Evolutionary conservation across 2,329 filamentous ascomycete genomes (phyloP), one percentile per base, ranked within the genome.

Genomic region (Coniochaeta sp.): DNA sequence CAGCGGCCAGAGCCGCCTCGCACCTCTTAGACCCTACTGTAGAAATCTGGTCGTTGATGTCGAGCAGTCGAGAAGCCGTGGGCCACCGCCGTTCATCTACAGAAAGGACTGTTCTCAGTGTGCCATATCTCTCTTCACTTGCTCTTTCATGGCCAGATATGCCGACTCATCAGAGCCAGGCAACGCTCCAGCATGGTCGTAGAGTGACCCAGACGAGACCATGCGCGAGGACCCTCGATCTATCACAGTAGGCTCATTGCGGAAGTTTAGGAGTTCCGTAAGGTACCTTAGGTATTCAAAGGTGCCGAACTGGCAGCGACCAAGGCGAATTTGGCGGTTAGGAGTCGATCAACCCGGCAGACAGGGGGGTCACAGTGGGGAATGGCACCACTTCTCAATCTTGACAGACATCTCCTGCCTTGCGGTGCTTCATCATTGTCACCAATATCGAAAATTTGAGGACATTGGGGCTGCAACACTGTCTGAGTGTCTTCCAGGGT

Each of bases 321-420:
- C 47, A 17, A n/a, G 47, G 22, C 24, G 26, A 28, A 31, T 6
- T 28, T 28, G 47, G 24, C 47, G 22, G 66, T 65, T 68, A 24
- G 64, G 64, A 65, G 62, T 66, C 47, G 67, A 67, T 66, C 64
- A 61, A 60, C 66, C 61, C 61, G 61, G 58, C 60, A 63, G 58
- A 52, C 60, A 57, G 62, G 63, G 59, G 63, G 59, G 61, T 58
- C 47, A 47, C 59, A 59, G 72, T 73, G 72, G 72, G 68, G 68
- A 68, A 71, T 74, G 69, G 69, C 69, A 68, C 72, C 69, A 74
- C 66, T 69, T 67, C 62, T 57, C 57, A 44, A 31, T 36, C 40
- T 55, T 33, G 38, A 31, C 54, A 52, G 55, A 17, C 54, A 50
- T 58, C 43, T 43, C 54, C 44, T 57, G 26, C 28, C 57, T 52